Evolutionary conservation across 192 early-diverging fungal genomes (phyloP), one percentile per base, ranked within the genome.

Genomic region (Entomortierella chlamydospora): DNA sequence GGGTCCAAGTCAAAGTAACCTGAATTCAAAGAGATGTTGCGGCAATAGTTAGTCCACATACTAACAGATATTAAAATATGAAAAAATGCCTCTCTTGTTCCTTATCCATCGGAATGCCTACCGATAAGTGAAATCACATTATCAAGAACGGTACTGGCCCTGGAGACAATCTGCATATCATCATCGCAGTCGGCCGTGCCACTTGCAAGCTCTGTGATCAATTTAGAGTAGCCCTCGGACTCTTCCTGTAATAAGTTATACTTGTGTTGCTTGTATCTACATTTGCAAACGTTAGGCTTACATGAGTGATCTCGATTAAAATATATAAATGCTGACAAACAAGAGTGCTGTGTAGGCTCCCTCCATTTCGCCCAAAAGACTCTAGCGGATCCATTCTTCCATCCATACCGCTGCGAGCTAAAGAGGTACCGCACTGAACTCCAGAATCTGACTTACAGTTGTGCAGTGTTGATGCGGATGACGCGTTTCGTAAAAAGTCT

Each of bases 221-320:
- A 80, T 57, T 92, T 93, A 6, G 94, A 86, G 71, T 91, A 96
- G 1, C 95, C 95, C 61, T 93, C 93, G 30, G 83, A 84, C 71
- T 95, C 92, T 82, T 96, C 95, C 28, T 92, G 85, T 45, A 93
- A 53, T 6, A 96, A 73, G 59, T 96, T 96, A 85, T 87, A 95
- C 67, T 95, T 95, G 61, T 91, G 85, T 68, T 96, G 95, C 54
- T 90, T 90, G 70, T 94, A 95, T 15, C 87, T 88, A 69, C n/a
- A 47, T 60, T 33, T 18, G n/a, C n/a, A n/a, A n/a, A n/a, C n/a
- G n/a, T n/a, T n/a, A n/a, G n/a, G n/a, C n/a, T n/a, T n/a, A n/a
- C n/a, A n/a, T n/a, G n/a, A n/a, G n/a, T n/a, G n/a, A n/a, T n/a
- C n/a, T n/a, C n/a, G n/a, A n/a, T n/a, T n/a, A n/a, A n/a, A n/a